A percentile compares a stretch with the other conserved stretches of the same genome.
These are phyloP conservation scores for Salix viminalis DNA, from an alignment of 345 rosid genomes.

Conservation along the genomic window DNA sequence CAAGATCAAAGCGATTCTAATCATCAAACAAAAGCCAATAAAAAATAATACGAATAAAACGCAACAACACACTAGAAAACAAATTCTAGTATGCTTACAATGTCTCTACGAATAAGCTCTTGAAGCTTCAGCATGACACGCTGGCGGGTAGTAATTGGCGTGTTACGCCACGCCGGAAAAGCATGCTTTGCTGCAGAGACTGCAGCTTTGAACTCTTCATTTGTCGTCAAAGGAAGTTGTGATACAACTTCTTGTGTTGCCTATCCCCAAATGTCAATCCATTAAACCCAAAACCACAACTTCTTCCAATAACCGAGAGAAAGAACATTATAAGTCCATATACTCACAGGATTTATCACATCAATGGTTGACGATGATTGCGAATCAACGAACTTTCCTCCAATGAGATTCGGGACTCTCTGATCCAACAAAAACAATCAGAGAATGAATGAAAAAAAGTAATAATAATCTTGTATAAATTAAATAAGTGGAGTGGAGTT, in stretches of 20 bases:
- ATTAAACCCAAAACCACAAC: not conserved
- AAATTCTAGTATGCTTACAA: slow-evolving; percentile 32
- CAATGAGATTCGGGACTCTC: slow-evolving; percentile 89
- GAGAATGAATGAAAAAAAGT: not conserved
- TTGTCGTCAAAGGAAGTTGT: slow-evolving; percentile 76
- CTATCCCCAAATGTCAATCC: slow-evolving; percentile 29
- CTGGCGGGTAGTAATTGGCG: slow-evolving; percentile 81
- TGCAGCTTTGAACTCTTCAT: slow-evolving; percentile 84
- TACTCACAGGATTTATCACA: slow-evolving; percentile 83
- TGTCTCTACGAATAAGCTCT: slow-evolving; percentile 86
- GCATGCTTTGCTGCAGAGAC: slow-evolving; percentile 86
- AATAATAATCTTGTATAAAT: too few species aligned
- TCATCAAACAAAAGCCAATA: not conserved
- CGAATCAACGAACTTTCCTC: slow-evolving; percentile 74
- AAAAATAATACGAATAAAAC: slow-evolving; percentile 1
- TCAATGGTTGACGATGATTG: slow-evolving; percentile 56
- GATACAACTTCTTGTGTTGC: slow-evolving; percentile 96
- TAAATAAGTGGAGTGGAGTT: not conserved
- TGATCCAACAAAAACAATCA: slow-evolving; percentile 22
- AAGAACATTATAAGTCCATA: not conserved
- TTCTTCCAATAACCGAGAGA: not conserved
- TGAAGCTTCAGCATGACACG: slow-evolving; percentile 90
- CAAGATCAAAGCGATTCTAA: slow-evolving; percentile 1
- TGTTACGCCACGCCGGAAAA: slow-evolving; percentile 80
- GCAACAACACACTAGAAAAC: not conserved